Conservation (phyloP, 2,329 filamentous ascomycete genomes). For the Aspergillus alliaceus region DNA sequence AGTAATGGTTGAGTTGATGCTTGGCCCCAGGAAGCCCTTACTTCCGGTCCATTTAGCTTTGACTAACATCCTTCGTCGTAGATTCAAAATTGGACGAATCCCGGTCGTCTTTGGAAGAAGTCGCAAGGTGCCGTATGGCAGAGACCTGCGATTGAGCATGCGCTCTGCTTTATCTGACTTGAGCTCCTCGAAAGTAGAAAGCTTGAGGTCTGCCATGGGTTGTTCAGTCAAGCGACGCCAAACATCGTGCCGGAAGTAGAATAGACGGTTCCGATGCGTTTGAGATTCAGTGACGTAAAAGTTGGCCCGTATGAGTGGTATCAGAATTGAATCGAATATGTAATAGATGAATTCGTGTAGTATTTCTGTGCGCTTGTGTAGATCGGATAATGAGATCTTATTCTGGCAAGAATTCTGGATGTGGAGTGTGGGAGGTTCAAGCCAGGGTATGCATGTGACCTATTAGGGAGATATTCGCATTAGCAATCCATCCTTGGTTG, state of each 20-base stretch:
- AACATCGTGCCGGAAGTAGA: slow-evolving; percentile 92
- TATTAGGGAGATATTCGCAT: slow-evolving; percentile 34
- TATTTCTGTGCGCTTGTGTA: slow-evolving; percentile 73
- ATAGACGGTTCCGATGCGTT: slow-evolving; percentile 74
- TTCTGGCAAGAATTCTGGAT: slow-evolving; percentile 25
- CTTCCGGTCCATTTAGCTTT: slow-evolving; percentile 51
- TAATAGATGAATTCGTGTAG: slow-evolving; percentile 88
- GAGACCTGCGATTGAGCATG: slow-evolving; percentile 60
- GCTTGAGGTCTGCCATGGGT: slow-evolving; percentile 65
- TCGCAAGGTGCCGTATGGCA: slow-evolving; percentile 78
- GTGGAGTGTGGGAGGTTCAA: slow-evolving; percentile 55
- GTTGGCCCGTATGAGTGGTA: slow-evolving; percentile 80
- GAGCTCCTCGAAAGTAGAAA: slow-evolving; percentile 77
- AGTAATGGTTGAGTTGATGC: slow-evolving; percentile 69
- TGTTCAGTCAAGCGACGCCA: slow-evolving; percentile 79
- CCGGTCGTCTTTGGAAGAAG: slow-evolving; percentile 77
- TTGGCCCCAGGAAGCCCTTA: slow-evolving; percentile 54
- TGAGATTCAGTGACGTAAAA: slow-evolving; percentile 96
- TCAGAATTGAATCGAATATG: slow-evolving; percentile 84
- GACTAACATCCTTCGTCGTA: slow-evolving; percentile 64
- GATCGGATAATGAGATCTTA: slow-evolving; percentile 70
- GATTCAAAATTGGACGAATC: slow-evolving; percentile 83
- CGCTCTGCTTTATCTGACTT: slow-evolving; percentile 55
- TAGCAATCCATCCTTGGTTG: neutral
- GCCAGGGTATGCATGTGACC: slow-evolving; percentile 72